Conservation (phyloP, 2,329 filamentous ascomycete species). For the Knoxdaviesia proteae region DNA sequence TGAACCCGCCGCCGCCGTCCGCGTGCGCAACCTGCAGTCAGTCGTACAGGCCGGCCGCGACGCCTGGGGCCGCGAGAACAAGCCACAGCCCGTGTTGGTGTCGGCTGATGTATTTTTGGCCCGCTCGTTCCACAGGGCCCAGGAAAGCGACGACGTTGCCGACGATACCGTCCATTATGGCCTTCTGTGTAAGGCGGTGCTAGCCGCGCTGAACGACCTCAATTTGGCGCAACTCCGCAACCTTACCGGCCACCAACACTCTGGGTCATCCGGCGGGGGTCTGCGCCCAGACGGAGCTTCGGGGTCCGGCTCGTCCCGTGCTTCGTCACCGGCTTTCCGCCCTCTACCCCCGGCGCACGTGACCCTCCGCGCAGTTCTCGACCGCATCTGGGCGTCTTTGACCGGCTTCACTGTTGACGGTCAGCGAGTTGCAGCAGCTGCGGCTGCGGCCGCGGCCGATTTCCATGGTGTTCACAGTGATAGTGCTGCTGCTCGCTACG, state of each 20-base stretch:
- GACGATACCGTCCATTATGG: slow-evolving; percentile 62
- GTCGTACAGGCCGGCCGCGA: slow-evolving; percentile 37
- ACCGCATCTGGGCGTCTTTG: slow-evolving; percentile 13
- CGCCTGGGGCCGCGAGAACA: slow-evolving; percentile 42
- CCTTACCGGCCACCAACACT: background rate
- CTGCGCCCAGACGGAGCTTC: no score
- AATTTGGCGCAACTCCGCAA: slow-evolving; percentile 2
- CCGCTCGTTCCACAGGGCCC: slow-evolving; percentile 34
- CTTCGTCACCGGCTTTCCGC: no score
- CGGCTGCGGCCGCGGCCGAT: slow-evolving; percentile 3
- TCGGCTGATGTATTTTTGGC: slow-evolving; percentile 37
- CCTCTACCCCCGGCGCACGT: background rate
- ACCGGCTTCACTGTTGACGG: slow-evolving; percentile 9
- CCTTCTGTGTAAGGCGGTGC: slow-evolving; percentile 42
- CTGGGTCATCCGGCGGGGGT: background rate
- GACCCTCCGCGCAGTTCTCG: slow-evolving; percentile 11
- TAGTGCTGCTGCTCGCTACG: background rate
- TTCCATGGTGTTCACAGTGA: background rate
- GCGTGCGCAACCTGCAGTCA: slow-evolving; percentile 39
- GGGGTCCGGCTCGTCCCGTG: no score
- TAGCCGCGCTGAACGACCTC: slow-evolving; percentile 21
- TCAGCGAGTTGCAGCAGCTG: background rate
- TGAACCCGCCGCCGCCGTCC: slow-evolving; percentile 30
- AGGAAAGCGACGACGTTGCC: slow-evolving; percentile 36
- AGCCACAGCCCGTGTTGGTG: slow-evolving; percentile 39